Evolutionary conservation across 2,329 filamentous ascomycete species (phyloP).

Genomic region (Pseudophaeomoniella oleicola): DNA sequence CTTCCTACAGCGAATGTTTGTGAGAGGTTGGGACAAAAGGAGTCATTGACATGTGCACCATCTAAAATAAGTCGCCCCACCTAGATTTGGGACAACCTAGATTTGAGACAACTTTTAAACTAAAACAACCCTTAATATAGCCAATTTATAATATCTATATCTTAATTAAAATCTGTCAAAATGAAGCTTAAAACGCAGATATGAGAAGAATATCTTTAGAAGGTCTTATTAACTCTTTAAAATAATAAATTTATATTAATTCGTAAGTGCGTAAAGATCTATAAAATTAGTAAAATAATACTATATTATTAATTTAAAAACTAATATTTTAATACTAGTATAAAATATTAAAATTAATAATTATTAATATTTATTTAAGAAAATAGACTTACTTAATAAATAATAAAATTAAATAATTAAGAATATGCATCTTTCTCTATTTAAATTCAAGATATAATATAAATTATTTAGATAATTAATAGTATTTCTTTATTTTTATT

Average conservation of each 20-base stretch:
- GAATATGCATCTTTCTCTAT: not conserved
- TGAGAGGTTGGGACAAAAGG: too few relatives aligned
- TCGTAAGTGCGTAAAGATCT: not conserved
- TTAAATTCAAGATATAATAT: not conserved
- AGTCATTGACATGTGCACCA: too few relatives aligned
- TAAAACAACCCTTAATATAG: not conserved
- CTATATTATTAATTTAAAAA: too few relatives aligned
- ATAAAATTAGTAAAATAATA: not conserved
- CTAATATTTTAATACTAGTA: not conserved
- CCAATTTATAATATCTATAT: not conserved
- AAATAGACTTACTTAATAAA: not conserved
- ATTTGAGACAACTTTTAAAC: not conserved
- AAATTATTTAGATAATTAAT: not conserved
- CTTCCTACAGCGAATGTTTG: too few relatives aligned
- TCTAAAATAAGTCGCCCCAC: too few relatives aligned
- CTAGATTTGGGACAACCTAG: not conserved
- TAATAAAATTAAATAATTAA: not conserved
- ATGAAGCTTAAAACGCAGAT: not conserved
- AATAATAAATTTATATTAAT: not conserved
- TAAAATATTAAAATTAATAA: not conserved
- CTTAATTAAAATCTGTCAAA: not conserved
- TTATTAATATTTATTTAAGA: not conserved
- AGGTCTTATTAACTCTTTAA: not conserved
- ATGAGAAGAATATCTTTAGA: not conserved
- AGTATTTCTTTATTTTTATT: not conserved